Evolutionary conservation across 2,329 filamentous ascomycete species (phyloP), one percentile per base, ranked within the genome.

Genomic region (Parafenestella ontariensis): DNA sequence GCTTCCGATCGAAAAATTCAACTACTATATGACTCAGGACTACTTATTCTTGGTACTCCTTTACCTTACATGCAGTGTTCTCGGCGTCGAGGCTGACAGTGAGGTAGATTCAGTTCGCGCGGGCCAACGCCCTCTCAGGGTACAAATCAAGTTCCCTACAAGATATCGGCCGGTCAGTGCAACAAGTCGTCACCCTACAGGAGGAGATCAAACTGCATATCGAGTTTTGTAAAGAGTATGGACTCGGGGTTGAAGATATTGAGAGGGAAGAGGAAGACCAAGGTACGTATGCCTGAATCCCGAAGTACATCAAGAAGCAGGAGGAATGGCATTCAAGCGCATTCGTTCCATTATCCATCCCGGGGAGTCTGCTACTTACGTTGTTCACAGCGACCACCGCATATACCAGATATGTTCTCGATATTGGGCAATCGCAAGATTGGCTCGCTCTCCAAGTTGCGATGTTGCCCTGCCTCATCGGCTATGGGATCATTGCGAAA

Each of bases 21-120:
- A 92, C 74, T 84, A 89, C 34, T 98, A 97, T 72, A 85, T 98
- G 51, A 83, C 95, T 9, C 94, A 98, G 67, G 94, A 98, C 69
- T 97, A 97, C 68, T 81, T 96, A 4, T 98, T 95, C 69, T 79
- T 97, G 39, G 90, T 95, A 66, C 37, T 82, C 3, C 70, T 28
- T 29, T 23, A n/a, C n/a, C 13, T 13, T 17, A 1, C 17, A 28
- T 34, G 11, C 36, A 28, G 34, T 7, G 5, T n/a, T 15, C 18
- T 7, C 17, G 6, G 23, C 33, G 18, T 21, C n/a, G 8, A n/a
- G 36, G 24, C 44, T 69, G 34, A 71, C 48, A 18, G 6, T n/a
- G 24, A 10, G 3, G 10, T 28, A 92, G 89, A 83, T 90, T 42
- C 93, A 97, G 69, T 98, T 96, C 76, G 88, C 92, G 1, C 84